A percentile compares a stretch with the other conserved stretches of the same genome.
phyloP scores from a whole-genome alignment of 495 filamentous ascomycete genomes.

The Elasticomyces elasticus region DNA sequence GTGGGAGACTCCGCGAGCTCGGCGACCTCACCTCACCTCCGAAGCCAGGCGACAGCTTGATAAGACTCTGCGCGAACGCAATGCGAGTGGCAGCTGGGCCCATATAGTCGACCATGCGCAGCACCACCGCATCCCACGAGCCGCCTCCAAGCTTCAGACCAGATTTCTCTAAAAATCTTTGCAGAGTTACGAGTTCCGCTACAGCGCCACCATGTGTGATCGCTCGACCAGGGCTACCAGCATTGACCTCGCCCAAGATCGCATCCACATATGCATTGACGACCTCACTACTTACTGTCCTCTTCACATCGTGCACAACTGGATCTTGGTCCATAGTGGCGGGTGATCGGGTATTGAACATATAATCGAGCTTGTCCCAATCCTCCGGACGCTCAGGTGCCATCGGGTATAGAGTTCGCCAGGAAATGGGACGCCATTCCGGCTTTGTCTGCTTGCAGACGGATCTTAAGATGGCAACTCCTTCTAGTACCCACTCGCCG shows the following conservation, averaged over 20 bases:
- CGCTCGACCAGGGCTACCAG: slow-evolving; percentile 28
- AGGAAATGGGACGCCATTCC: slow-evolving; percentile 28
- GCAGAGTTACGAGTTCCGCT: slow-evolving; percentile 17
- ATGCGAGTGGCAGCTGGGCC: neutral
- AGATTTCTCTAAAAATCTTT: slow-evolving; percentile 29
- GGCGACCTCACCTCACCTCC: slow-evolving; percentile 22
- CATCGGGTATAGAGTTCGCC: slow-evolving; percentile 22
- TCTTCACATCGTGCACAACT: slow-evolving; percentile 19
- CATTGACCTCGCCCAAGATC: slow-evolving; percentile 35
- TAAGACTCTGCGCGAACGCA: neutral
- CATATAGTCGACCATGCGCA: slow-evolving; percentile 42
- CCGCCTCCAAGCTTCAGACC: slow-evolving; percentile 28
- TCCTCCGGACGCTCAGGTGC: neutral
- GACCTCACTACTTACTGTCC: slow-evolving; percentile 51
- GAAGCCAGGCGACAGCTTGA: slow-evolving; percentile 28
- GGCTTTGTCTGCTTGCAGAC: slow-evolving; percentile 20
- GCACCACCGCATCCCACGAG: slow-evolving; percentile 39
- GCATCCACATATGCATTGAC: slow-evolving; percentile 44
- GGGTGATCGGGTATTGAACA: slow-evolving; percentile 2
- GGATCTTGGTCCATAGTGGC: slow-evolving; percentile 2
- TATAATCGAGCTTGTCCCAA: slow-evolving; percentile 11
- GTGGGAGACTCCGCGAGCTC: slow-evolving; percentile 18
- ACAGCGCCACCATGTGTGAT: neutral
- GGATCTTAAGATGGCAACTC: slow-evolving; percentile 37
- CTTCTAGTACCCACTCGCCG: slow-evolving; percentile 47